These are phyloP conservation scores for Auriculariales sp. DNA, from an alignment of 768 basidiomycete species.

Conservation along the genomic window DNA sequence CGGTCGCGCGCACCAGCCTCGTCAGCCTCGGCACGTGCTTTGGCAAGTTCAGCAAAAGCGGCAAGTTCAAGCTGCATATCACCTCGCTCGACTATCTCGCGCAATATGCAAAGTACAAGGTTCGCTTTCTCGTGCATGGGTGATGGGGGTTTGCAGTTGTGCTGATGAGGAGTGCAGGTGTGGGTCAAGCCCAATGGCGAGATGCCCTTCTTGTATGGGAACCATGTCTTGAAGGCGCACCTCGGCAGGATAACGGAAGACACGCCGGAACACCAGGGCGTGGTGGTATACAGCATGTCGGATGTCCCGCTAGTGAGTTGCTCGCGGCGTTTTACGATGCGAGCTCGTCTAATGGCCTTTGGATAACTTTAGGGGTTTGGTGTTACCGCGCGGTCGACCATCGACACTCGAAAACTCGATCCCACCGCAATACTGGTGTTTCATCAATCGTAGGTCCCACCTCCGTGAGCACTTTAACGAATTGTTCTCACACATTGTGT, in stretches of 20 bases:
- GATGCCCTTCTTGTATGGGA: conserved; percentile 98
- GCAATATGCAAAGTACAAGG: conserved; percentile 97
- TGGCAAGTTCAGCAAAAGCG: conserved; percentile 93
- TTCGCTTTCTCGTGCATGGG: conserved; percentile 24
- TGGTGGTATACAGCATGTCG: conserved; percentile 91
- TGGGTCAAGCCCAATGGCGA: conserved; percentile 99
- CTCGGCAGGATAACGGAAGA: conserved; percentile 98
- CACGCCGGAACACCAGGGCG: conserved; percentile 96
- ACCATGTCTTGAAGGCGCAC: conserved; percentile 96
- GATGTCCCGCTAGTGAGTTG: conserved; percentile 84
- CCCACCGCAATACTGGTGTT: conserved; percentile 96
- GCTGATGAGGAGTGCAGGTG: conserved; percentile 58
- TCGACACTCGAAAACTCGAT: conserved; percentile 90
- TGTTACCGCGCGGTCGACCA: conserved; percentile 90
- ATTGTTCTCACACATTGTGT: no score
- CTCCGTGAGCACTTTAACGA: no score
- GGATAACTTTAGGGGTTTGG: conserved; percentile 68
- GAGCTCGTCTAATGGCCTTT: not conserved
- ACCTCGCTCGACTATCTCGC: conserved; percentile 87
- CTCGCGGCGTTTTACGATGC: no score
- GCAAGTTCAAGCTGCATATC: conserved; percentile 95
- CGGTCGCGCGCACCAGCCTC: conserved; percentile 83
- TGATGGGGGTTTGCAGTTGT: not conserved
- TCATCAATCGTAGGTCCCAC: conserved; percentile 79
- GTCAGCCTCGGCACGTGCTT: conserved; percentile 91